Evolutionary conservation across 2,329 filamentous ascomycete genomes (phyloP), one percentile per base, ranked within the genome.

Genomic region (Cylindrodendrum hubeiense): DNA sequence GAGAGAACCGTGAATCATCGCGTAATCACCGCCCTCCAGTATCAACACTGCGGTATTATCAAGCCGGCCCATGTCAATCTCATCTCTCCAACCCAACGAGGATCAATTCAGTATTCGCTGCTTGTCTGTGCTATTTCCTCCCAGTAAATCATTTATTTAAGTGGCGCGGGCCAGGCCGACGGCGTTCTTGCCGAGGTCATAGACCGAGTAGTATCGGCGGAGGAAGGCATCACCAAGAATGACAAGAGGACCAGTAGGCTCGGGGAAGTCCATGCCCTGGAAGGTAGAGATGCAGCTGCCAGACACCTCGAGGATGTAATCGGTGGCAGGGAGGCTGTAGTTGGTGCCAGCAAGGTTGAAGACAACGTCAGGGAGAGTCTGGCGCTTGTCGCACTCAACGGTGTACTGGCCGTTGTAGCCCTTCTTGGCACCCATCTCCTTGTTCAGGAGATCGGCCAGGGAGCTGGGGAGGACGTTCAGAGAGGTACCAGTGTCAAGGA

Each of bases 381-480:
- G 88, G 75, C 94, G 93, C 86, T 93, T 94, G 71, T 86, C 84
- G 82, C 96, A 99, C 71, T 98, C 96, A 67, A 99, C 86, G 15
- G 91, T 93, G 88, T 98, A 99, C 85, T 99, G 96, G 76, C 96
- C 96, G 80, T 95, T 97, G 86, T 91, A 99, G 67, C 92, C 89
- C 90, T 98, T 99, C 90, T 97, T 98, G 73, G 96, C 96, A 70
- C 96, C 96, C 69, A 99, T 98, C 86, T 98, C 91, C 83, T 93
- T 91, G 89, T 99, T 99, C 84, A 99, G 87, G 70, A 99, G 92
- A 86, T 98, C 96, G 63, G 96, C 95, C 73, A 98, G 89, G 76
- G 93, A 91, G 74, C 89, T 92, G 75, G 96, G 96, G 63, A 99
- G 92, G 75, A 95, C 94, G 82, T 98, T 98, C 80, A 99, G 90